Evolutionary conservation across 1,284 basidiomycete species (phyloP), one percentile per base, ranked within the genome.

Genomic region (Ceratobasidium sp.): DNA sequence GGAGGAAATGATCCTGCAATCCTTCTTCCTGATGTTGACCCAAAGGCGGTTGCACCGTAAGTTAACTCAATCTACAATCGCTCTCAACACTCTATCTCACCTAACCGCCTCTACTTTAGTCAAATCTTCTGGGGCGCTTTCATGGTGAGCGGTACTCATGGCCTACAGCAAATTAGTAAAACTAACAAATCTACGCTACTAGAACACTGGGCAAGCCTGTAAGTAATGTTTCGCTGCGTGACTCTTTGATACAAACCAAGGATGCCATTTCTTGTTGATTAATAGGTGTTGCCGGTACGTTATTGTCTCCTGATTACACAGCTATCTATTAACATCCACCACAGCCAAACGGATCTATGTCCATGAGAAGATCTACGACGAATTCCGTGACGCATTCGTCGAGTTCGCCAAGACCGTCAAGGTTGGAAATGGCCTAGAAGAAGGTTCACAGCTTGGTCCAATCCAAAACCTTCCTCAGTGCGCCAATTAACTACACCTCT

Each of bases 31-130:
- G 84, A 84, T 57, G 87, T 87, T 52, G 85, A 88, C 79, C 81
- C 97, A 70, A 93, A 95, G 1, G 89, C 93, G 83, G 94, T 95
- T 15, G 73, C 50, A 23, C 73, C 73, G 73, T 76, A 20, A 57
- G 73, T 67, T 26, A 10, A 52, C 3, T 6, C 13, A 6, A 20
- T 46, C 17, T n/a, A n/a, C n/a, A n/a, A 3, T 42, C 2, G 28
- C 23, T 5, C 7, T 23, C 54, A 12, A 38, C 1, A 42, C 10
- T n/a, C n/a, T 2, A 13, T 28, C 26, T 33, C 23, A 50, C 48
- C 26, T 42, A n/a, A 23, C 6, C 17, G 13, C 23, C 2, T 26
- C 17, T 23, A 23, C 5, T 59, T 15, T 42, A 76, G 73, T 23
- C 48, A 76, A 15, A 44, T 76, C 33, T 76, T 76, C 52, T 66